phyloP scores from a whole-genome alignment of 2,329 filamentous ascomycete species.

The Alternaria panax region DNA sequence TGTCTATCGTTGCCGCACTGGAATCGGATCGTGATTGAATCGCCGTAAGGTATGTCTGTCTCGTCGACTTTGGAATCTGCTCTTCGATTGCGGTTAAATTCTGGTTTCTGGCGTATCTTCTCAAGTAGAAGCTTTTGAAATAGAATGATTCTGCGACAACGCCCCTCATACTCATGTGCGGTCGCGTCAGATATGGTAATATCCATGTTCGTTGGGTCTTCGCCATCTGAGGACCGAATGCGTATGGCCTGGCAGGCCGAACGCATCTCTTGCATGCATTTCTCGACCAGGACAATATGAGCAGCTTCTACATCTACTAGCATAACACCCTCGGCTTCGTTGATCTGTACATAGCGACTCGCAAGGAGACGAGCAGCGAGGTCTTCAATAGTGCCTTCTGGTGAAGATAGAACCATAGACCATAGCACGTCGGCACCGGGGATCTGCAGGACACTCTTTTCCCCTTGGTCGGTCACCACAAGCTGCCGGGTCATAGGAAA shows the following conservation, averaged over 20 bases:
- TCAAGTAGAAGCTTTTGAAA: slow-evolving; percentile 46
- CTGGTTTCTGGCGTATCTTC: slow-evolving; percentile 39
- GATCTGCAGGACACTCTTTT: slow-evolving; percentile 54
- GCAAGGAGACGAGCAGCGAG: slow-evolving; percentile 75
- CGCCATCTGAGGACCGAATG: not conserved
- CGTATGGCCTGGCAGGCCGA: slow-evolving; percentile 30
- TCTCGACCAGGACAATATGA: slow-evolving; percentile 74
- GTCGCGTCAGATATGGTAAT: slow-evolving; percentile 35
- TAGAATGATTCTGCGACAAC: slow-evolving; percentile 43
- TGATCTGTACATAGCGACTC: slow-evolving; percentile 70
- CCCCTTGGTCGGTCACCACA: slow-evolving; percentile 26
- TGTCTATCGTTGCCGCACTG: slow-evolving; percentile 70
- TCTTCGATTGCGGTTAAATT: slow-evolving; percentile 41
- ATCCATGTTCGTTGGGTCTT: slow-evolving; percentile 19
- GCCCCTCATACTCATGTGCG: slow-evolving; percentile 29
- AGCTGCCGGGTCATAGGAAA: slow-evolving; percentile 30
- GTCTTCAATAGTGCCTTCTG: slow-evolving; percentile 69
- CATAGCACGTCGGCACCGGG: slow-evolving; percentile 76
- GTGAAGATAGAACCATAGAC: slow-evolving; percentile 77
- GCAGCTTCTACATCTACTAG: slow-evolving; percentile 60
- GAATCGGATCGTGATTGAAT: slow-evolving; percentile 72
- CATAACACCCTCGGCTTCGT: slow-evolving; percentile 49
- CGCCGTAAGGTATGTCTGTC: slow-evolving; percentile 65
- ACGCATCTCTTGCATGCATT: slow-evolving; percentile 71
- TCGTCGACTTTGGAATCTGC: slow-evolving; percentile 49